These are phyloP conservation scores for Prunus yedoensis DNA, from an alignment of 331 rosid species.

Conservation along the genomic window DNA sequence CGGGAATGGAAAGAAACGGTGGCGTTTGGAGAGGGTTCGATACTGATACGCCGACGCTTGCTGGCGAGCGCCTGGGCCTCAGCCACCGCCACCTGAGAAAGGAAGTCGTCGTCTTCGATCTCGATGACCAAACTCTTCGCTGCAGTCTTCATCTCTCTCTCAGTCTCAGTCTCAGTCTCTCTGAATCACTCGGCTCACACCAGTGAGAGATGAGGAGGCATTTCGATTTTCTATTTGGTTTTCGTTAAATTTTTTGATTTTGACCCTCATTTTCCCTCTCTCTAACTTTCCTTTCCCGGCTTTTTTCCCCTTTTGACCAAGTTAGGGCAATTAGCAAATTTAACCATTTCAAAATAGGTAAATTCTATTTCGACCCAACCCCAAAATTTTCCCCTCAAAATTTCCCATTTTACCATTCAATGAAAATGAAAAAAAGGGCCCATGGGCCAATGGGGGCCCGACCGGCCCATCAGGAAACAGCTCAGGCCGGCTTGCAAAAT, in stretches of 20 bases:
- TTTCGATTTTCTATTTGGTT: neutral
- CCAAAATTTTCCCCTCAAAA: too few relatives aligned
- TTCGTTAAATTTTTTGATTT: neutral
- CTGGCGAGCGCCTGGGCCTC: constrained; percentile 43
- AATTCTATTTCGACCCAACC: too few relatives aligned
- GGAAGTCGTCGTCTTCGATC: constrained; percentile 40
- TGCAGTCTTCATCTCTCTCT: constrained; percentile 23
- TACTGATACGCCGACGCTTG: constrained; percentile 39
- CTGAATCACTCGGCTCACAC: neutral
- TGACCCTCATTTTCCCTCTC: neutral
- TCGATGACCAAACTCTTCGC: constrained; percentile 17
- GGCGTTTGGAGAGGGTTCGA: constrained; percentile 6
- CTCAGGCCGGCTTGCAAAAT: too few relatives aligned
- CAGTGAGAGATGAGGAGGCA: neutral
- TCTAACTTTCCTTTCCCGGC: constrained; percentile 19
- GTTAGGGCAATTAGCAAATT: too few relatives aligned
- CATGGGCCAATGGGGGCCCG: too few relatives aligned
- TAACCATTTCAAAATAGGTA: too few relatives aligned
- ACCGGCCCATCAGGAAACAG: too few relatives aligned
- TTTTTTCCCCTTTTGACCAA: too few relatives aligned
- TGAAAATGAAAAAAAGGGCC: too few relatives aligned
- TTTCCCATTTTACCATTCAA: too few relatives aligned
- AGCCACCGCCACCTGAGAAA: constrained; percentile 37
- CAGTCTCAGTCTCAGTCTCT: neutral
- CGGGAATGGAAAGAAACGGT: neutral